Evolutionary conservation across 176 grass and related monocot species (phyloP).

Genomic region (Zea luxurians): DNA sequence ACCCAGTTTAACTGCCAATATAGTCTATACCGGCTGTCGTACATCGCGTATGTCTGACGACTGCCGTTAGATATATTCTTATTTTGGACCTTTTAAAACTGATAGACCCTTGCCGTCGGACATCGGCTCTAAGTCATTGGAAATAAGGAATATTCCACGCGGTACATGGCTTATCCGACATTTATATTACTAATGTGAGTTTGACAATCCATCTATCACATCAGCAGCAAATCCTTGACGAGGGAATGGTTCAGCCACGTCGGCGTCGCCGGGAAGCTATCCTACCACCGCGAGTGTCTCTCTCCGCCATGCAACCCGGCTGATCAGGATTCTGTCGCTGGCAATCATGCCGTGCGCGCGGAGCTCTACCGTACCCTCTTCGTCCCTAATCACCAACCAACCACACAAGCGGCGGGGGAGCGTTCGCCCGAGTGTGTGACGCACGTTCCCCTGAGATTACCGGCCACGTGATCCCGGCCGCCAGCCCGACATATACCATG

Average conservation of each 20-base stretch:
- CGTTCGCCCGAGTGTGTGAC: slow-evolving; percentile 34
- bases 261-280: slow-evolving; percentile 13
- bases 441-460: slow-evolving; percentile 27
- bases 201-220: slow-evolving; percentile 21
- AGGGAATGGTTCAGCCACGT: slow-evolving; percentile 6
- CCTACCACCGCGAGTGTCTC: slow-evolving; percentile 11
- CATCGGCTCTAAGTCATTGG: no score
- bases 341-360: background rate
- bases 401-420: background rate
- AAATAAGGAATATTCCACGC: no score
- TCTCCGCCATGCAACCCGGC: background rate
- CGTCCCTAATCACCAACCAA: slow-evolving; percentile 26
- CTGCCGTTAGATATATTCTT: no score
- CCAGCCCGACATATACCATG: background rate
- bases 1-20: no score
- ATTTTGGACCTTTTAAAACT: no score
- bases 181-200: no score
- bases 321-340: background rate
- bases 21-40: no score
- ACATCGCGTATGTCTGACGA: no score
- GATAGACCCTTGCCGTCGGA: no score
- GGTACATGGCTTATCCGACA: no score
- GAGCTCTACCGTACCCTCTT: background rate
- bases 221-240: slow-evolving; percentile 20
- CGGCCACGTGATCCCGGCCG: slow-evolving; percentile 27